Base-by-base conservation (phyloP, 352 stramenopile species). In the Saprolegnia diclina region DNA sequence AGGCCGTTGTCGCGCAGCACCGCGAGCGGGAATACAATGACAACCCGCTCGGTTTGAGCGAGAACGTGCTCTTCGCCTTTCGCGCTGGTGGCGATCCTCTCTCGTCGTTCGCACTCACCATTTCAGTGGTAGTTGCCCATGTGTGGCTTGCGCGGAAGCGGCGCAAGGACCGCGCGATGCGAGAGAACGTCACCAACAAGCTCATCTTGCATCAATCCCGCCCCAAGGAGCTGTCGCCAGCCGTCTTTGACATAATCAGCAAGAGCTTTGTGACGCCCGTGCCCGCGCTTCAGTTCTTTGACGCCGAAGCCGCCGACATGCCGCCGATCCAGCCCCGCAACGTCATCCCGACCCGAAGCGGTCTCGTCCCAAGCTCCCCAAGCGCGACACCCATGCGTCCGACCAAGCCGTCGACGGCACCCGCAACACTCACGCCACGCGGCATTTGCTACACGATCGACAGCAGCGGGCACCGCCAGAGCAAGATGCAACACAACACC, bases 381-480 rank as follows among this genome's bases (percentile, higher is more conserved):
- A 64, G 46, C 29, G 72, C 64, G 32, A 5, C 56, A 64, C 57
- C 45, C 7, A 32, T 18, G 40, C 56, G 21, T 5, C 71, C 19
- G 40, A n/a, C 13, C 1, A 11, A 65, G 45, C 45, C 57, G 21
- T n/a, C 59, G 2, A 26, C 21, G 0, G 11, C 38, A 13, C 19
- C 29, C 10, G 29, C 29, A 21, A 13, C 54, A 24, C 56, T 71
- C 1, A 83, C 65, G 0, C 80, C 80, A 2, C 75, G 78, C 26
- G 85, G 85, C 0, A 82, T 92, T 5, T 92, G 85, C 73, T 92
- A 92, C 56, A 91, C 81, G 24, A 59, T 90, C 6, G 80, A 90
- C 45, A 64, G 74, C 0, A 77, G 77, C 50, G 85, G 85, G 1
- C 89, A 81, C 19, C 80, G 85, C 0, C 73, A 76, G 18, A 88